Evolutionary conservation across 257 asterid genomes (phyloP), one percentile per base, ranked within the genome.

Genomic region (Gentiana dahurica): DNA sequence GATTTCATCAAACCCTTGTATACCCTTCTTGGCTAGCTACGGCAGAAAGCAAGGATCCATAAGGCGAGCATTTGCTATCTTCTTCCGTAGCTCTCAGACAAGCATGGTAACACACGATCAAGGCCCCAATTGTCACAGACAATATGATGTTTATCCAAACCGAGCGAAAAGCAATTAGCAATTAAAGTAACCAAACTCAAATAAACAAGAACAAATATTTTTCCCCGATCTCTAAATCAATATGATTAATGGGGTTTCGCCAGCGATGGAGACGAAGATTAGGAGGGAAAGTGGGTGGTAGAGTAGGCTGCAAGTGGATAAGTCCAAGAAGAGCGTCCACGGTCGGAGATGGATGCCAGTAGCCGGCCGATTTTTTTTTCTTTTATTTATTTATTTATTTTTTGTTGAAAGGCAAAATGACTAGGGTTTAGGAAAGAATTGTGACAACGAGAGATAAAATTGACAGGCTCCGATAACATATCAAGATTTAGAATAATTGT

Each of bases 71-170:
- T 61, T 72, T 93, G 66, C 60, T 49, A 6, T 77, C 82, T 60
- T 81, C 93, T 72, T 73, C 95, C 12, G 95, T 94, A 70, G 89
- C 87, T 82, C 89, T 81, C 69, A 85, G 53, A n/a, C 73, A 72
- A 43, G 85, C 94, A 33, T 92, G 98, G 52, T 88, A 1, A 32
- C 75, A 32, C 65, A 68, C 73, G 59, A 88, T 53, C 70, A 65
- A 57, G 50, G 63, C 80, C 4, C 95, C 97, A 35, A 83, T 48
- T 2, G 65, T 65, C 57, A 76, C 24, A 6, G 90, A 68, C 13
- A 81, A 60, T 15, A 81, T 53, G 35, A 88, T 62, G 57, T 69
- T 92, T 55, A 36, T 39, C 98, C 99, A 88, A 49, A 75, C 11
- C 73, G 69, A 11, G 81, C 66, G 77, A 83, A 79, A 61, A 83